Base-by-base conservation (phyloP, 148 eudicot species). In the Polygonum maritimum region DNA sequence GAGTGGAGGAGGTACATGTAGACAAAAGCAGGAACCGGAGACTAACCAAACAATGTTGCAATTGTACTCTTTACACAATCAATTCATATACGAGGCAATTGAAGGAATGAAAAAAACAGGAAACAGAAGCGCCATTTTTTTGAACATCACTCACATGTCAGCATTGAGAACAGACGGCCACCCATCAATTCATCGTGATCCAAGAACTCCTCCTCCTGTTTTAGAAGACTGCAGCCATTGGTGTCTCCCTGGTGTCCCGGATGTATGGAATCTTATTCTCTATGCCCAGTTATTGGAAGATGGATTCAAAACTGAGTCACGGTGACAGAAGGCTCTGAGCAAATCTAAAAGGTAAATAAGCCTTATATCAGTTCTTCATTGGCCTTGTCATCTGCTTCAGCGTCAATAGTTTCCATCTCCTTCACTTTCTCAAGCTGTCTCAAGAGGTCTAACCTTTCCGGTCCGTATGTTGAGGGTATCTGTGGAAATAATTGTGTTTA, bases 381-480 rank as follows among this genome's bases (percentile, higher is more conserved):
- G 47, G 76, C 80, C 75, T 85, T 83, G 48, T 92, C 89, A 36
- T 73, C 77, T 33, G 74, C 79, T 80, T 80, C 87, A 22, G 81
- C 58, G 74, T 91, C 97, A 10, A 76, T 75, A 31, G 67, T 75
- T 83, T 89, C 88, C 73, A 85, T 82, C 86, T 91, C 90, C 87
- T 95, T 96, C 78, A 92, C 82, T 83, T 91, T 92, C 80, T 96
- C 87, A 65, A 96, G 93, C 88, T 92, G 98, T 89, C 98, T 87
- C 47, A 91, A 79, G 48, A 92, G 91, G 78, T 86, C 84, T 70
- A 96, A 79, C 82, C 97, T 85, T 82, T 92, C 99, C 3, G 89
- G 82, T 77, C 99, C 98, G 78, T 96, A 92, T 9, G 98, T 89
- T 35, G 99, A 92, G 9, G 99, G 99, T 80, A 95, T 95, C 97